Conservation (phyloP, 768 basidiomycete genomes). For the Cyathus striatus region DNA sequence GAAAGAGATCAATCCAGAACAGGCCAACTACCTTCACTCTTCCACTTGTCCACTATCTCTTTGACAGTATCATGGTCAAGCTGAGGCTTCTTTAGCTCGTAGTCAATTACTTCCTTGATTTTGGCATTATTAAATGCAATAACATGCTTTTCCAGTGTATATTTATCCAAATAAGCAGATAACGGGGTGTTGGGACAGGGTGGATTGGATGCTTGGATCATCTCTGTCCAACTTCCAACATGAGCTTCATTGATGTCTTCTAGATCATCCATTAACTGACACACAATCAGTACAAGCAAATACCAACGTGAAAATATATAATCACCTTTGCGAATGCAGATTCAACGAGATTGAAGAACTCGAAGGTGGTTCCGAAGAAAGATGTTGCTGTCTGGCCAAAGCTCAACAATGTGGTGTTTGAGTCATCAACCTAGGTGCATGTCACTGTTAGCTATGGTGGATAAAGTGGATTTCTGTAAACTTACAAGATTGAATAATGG, state of each 20-base stretch:
- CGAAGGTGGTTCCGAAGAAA: conserved; percentile 74
- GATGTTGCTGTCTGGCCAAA: conserved; percentile 63
- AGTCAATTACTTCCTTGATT: conserved; percentile 69
- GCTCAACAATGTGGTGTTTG: conserved; percentile 62
- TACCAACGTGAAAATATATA: conserved; percentile 1
- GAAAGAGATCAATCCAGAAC: conserved; percentile 18
- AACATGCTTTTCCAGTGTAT: conserved; percentile 62
- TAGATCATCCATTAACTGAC: conserved; percentile 65
- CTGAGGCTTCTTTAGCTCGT: conserved; percentile 55
- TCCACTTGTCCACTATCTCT: conserved; percentile 79
- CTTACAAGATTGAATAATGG: conserved; percentile 81
- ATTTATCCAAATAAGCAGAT: conserved; percentile 76
- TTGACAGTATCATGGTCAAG: conserved; percentile 57
- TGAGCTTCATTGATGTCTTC: conserved; percentile 87
- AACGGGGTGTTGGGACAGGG: conserved; percentile 69
- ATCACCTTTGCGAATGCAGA: conserved; percentile 63
- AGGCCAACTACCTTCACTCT: conserved; percentile 64
- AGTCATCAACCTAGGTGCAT: conserved; percentile 63
- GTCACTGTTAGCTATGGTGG: conserved; percentile 4
- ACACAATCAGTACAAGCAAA: neutral
- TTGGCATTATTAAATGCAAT: conserved; percentile 68
- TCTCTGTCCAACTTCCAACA: conserved; percentile 77
- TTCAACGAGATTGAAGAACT: conserved; percentile 72
- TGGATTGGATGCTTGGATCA: conserved; percentile 68
- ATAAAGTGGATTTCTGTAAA: too few relatives aligned